Percentiles rank a stretch among this genome's conserved stretches.
These are phyloP conservation scores for Backusella westeae DNA, from an alignment of 192 early-diverging fungal species.

Conservation along the genomic window DNA sequence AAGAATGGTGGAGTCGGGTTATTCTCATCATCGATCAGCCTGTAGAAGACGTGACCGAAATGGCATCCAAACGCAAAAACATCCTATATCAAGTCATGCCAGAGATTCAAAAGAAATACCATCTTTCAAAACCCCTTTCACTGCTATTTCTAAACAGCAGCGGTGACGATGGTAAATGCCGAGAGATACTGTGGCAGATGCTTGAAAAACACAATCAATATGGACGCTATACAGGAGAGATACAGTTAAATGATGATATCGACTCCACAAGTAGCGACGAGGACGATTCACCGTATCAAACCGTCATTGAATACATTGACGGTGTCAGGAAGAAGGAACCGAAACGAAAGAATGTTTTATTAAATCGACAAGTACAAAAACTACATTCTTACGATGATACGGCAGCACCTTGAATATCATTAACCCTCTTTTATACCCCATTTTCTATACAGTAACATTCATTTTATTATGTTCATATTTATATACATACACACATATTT, in stretches of 20 bases:
- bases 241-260: background rate
- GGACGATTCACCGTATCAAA: background rate
- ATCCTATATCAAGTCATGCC: background rate
- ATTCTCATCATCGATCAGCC: background rate
- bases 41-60: background rate
- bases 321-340: background rate
- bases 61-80: background rate
- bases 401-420: background rate
- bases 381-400: constrained; percentile 5
- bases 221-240: background rate
- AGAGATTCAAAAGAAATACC: background rate
- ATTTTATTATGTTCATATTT: background rate
- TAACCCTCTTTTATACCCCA: background rate
- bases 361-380: constrained; percentile 6
- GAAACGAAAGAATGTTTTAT: background rate
- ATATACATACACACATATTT: no score
- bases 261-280: background rate
- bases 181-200: constrained; percentile 7
- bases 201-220: background rate
- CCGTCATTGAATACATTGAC: background rate
- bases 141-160: background rate
- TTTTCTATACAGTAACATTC: background rate
- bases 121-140: background rate
- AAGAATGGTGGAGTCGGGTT: background rate
- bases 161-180: background rate